phyloP scores from a whole-genome alignment of 345 rosid genomes.

The Pugionium dolabratum region DNA sequence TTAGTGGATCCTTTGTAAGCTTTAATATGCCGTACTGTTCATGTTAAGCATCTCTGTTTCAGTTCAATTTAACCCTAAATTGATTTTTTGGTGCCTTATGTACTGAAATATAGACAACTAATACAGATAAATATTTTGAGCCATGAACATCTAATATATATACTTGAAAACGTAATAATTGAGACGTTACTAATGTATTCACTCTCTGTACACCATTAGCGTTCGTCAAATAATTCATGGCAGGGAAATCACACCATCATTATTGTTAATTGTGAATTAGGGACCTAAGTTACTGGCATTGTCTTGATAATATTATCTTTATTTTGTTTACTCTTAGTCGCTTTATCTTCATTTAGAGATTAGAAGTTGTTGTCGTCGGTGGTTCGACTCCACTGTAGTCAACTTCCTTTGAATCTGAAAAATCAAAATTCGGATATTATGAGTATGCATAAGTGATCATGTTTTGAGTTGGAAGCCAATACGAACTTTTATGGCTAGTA shows the following conservation, averaged over 20 bases:
- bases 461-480: too few relatives aligned
- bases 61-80: slow-evolving; percentile 8
- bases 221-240: slow-evolving; percentile 8
- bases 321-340: not conserved
- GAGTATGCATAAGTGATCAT: not conserved
- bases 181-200: slow-evolving; percentile 3
- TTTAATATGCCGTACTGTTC: slow-evolving; percentile 3
- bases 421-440: not conserved
- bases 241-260: not conserved
- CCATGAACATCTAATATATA: slow-evolving; percentile 1
- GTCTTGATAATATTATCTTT: not conserved
- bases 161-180: slow-evolving; percentile 2
- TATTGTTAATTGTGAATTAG: not conserved
- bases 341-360: not conserved
- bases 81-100: slow-evolving; percentile 20
- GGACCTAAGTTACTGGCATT: not conserved
- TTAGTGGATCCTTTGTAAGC: slow-evolving; percentile 91
- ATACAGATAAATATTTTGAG: slow-evolving; percentile 8
- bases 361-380: not conserved
- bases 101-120: slow-evolving; percentile 18
- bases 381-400: slow-evolving; percentile 15
- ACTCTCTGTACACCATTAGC: slow-evolving; percentile 9
- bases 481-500: not conserved
- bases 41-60: slow-evolving; percentile 23
- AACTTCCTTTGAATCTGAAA: too few relatives aligned